Percentiles rank a stretch among this genome's conserved stretches.
Evolutionary conservation across 495 filamentous ascomycete species (phyloP).

Genomic region (Penicillium soppii): DNA sequence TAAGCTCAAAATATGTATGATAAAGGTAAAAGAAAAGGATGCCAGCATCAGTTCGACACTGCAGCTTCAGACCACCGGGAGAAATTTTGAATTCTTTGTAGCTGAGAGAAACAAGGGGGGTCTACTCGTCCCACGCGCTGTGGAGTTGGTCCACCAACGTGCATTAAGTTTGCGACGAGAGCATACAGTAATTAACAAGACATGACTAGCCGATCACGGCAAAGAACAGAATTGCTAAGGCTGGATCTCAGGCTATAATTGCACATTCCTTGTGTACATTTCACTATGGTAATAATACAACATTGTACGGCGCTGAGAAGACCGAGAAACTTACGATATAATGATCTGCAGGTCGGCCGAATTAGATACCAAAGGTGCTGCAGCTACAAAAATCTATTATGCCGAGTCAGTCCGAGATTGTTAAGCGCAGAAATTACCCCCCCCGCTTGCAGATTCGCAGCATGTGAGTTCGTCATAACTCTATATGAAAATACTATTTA

Average conservation of each 20-base stretch:
- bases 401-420: conserved; percentile 1
- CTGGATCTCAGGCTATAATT: neutral
- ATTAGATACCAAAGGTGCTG: neutral
- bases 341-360: conserved; percentile 1
- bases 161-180: conserved; percentile 7
- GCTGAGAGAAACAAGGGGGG: conserved; percentile 4
- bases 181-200: no score
- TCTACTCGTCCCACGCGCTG: neutral
- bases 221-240: neutral
- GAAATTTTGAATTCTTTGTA: neutral
- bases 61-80: no score
- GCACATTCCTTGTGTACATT: neutral
- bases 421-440: neutral
- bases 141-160: conserved; percentile 8
- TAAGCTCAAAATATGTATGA: no score
- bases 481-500: neutral
- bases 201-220: conserved; percentile 6
- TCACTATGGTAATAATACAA: neutral
- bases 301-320: neutral
- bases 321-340: neutral
- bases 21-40: neutral
- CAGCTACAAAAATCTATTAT: neutral
- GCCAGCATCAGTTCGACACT: neutral
- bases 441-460: neutral
- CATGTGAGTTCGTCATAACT: neutral